These are phyloP conservation scores for Thalassiosira ordinaria DNA, from an alignment of 352 stramenopile species.

Conservation along the genomic window DNA sequence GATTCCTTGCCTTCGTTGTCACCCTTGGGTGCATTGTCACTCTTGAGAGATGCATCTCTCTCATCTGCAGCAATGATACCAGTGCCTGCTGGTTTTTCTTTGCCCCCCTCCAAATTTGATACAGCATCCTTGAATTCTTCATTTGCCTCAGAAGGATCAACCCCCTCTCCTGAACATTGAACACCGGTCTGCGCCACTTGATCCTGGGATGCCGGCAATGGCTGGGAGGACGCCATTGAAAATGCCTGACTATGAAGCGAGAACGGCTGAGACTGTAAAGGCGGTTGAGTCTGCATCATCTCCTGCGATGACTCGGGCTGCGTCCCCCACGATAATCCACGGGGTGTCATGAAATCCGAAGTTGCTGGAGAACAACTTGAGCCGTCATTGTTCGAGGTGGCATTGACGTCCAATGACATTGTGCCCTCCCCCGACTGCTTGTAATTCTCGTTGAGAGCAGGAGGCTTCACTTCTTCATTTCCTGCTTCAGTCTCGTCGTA, in stretches of 20 bases:
- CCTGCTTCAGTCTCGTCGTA: constrained; percentile 20
- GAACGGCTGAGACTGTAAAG: not conserved
- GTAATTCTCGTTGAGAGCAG: no score
- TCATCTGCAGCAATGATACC: not conserved
- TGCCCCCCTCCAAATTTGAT: not conserved
- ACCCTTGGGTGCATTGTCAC: not conserved
- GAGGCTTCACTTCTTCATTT: no score
- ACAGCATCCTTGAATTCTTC: not conserved
- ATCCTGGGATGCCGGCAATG: not conserved
- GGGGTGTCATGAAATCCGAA: constrained; percentile 15
- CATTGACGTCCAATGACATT: not conserved
- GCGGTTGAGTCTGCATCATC: not conserved
- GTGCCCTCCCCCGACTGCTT: no score
- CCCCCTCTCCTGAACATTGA: no score
- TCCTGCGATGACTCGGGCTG: not conserved
- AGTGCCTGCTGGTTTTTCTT: not conserved
- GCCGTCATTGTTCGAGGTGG: not conserved
- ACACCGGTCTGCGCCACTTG: no score
- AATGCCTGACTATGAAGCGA: constrained; percentile 2
- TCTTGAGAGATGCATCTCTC: not conserved
- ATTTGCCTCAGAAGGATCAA: not conserved
- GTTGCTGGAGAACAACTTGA: constrained; percentile 3
- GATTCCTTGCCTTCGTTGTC: not conserved
- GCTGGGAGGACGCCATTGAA: not conserved
- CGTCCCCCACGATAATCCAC: constrained; percentile 9